Evolutionary conservation across 2,329 filamentous ascomycete genomes (phyloP).

Genomic region (Exophiala calicioides): DNA sequence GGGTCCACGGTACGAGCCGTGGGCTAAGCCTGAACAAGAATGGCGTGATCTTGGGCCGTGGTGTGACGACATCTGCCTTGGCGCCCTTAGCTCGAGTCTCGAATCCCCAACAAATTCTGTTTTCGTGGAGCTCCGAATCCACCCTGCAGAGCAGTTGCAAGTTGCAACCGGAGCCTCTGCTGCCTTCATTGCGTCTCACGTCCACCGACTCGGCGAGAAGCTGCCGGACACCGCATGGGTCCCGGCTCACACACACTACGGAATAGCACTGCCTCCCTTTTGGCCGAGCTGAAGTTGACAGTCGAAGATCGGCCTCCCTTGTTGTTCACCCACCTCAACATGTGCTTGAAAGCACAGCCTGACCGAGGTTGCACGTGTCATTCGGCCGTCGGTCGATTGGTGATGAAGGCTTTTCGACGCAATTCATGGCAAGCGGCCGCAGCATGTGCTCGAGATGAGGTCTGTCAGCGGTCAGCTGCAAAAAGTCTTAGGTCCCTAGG

Average conservation of each 20-base stretch:
- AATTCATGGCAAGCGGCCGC: neutral
- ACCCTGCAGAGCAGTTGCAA: neutral
- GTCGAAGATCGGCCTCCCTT: too few relatives aligned
- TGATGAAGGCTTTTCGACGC: neutral
- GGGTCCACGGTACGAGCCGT: slow-evolving; percentile 10
- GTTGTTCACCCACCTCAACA: neutral
- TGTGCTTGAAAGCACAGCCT: slow-evolving; percentile 3
- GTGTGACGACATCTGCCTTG: neutral
- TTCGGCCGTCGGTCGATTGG: neutral
- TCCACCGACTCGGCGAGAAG: too few relatives aligned
- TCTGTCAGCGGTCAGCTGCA: neutral
- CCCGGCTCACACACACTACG: too few relatives aligned
- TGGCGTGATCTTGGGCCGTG: neutral
- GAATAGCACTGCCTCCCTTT: too few relatives aligned
- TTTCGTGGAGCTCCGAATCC: slow-evolving; percentile 18
- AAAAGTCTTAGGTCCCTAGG: neutral
- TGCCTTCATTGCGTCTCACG: too few relatives aligned
- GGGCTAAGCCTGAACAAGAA: neutral
- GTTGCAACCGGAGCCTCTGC: slow-evolving; percentile 1
- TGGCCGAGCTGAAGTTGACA: too few relatives aligned
- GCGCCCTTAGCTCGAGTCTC: slow-evolving; percentile 15
- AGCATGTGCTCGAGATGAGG: slow-evolving; percentile 10
- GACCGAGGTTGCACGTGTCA: slow-evolving; percentile 9
- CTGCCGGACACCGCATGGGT: too few relatives aligned
- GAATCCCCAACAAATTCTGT: slow-evolving; percentile 22